Base-by-base conservation (phyloP, 2,329 filamentous ascomycete species). In the Trichophyton benhamiae region DNA sequence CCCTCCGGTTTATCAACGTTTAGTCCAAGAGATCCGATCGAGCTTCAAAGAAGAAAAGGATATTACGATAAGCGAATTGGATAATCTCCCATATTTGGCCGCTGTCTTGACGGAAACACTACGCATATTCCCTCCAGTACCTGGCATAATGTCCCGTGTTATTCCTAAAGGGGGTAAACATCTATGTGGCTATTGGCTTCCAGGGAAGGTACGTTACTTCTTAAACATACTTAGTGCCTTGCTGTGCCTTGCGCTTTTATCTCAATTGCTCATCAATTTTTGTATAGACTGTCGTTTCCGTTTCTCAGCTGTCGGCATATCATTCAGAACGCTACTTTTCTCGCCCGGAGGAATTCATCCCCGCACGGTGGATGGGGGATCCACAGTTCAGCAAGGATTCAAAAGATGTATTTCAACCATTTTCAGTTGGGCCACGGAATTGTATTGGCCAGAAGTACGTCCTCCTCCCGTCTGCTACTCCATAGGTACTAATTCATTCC, bases 51-150 rank as follows among this genome's bases (percentile, higher is more conserved):
- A 38, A 38, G 53, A 64, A n/a, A 42, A 52, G 13, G 63, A 65
- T 17, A 62, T 66, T 59, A 57, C 59, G 3, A 49, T 64, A 9
- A 48, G 53, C 27, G 46, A 55, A 20, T 52, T 58, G 15, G 59
- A 63, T 9, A 27, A 60, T 4, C 58, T 67, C 8, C 46, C 53
- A 11, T 69, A 68, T 52, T 58, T 70, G 2, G 58, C 58, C 3
- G 66, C 66, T n/a, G 65, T 68, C 22, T 41, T 67, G n/a, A 63
- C 63, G 17, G 68, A 70, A 58, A 58, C 63, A 7, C 27, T 70
- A 30, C 64, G 68, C 5, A 62, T 66, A 7, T 67, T 65, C 49
- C 68, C 68, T 11, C 66, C 67, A 5, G 58, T 68, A n/a, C 63
- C 66, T 5, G 58, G 60, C 3, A 62, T 60, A n/a, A 60, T 69